Evolutionary conservation across 495 filamentous ascomycete species (phyloP), one percentile per base, ranked within the genome.

Genomic region (Neurospora africana): DNA sequence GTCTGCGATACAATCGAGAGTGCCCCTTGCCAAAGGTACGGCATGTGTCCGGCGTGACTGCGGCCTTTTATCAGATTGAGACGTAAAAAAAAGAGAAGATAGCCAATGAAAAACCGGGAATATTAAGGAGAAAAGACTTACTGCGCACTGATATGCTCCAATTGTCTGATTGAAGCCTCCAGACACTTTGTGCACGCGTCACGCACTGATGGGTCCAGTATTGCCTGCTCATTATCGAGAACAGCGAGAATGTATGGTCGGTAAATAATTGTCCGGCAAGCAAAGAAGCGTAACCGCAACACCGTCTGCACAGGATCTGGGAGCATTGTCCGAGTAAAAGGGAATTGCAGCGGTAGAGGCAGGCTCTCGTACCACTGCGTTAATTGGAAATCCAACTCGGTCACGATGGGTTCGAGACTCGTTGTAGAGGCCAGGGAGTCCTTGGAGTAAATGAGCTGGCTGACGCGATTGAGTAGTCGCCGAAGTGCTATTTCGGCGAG

Each of bases 11-110:
- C 90, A 76, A 95, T 91, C 68, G 90, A 92, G 58, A 94, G 84
- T 3, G 92, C 92, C 40, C 92, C 92, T 82, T 93, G 91, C 91
- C 91, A 93, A 19, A 94, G 85, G 81, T 94, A 94, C n/a, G 91
- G 92, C 80, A 95, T 90, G 75, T 94, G 92, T 71, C 92, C 92
- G 75, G 91, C 91, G 76, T 92, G 91, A 83, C 87, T 90, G 79
- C 79, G 81, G 79, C 71, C 74, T 82, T 80, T 80, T 68, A 79
- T 85, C 81, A 84, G 82, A 83, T 80, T 79, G 74, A 43, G 74
- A 69, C 37, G 58, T 44, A 70, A 13, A 33, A 68, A 75, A 77
- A 72, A 70, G 73, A 74, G 70, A 67, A 68, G 47, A 73, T 61
- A 27, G 43, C 72, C 69, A 76, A 77, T 76, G 36, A 41, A 68